Percentiles rank a stretch among this genome's conserved stretches.
phyloP scores from a whole-genome alignment of 2,329 filamentous ascomycete genomes.

The Bipolaris sorokiniana region DNA sequence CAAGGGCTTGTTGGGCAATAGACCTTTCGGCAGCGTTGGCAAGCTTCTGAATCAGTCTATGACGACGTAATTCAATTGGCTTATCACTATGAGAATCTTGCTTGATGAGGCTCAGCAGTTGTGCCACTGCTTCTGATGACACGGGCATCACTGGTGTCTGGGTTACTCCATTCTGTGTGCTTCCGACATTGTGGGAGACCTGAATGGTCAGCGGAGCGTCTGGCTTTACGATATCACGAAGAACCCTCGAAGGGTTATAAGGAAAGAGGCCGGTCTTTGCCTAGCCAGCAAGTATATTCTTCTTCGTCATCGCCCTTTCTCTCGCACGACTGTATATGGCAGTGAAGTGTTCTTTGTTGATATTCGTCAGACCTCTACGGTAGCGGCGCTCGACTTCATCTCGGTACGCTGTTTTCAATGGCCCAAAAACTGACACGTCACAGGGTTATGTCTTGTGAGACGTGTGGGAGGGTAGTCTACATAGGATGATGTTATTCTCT shows the following conservation, averaged over 20 bases:
- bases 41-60: slow-evolving; percentile 22
- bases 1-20: slow-evolving; percentile 29
- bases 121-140: slow-evolving; percentile 22
- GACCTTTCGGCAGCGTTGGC: slow-evolving; percentile 31
- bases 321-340: slow-evolving; percentile 10
- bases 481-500: slow-evolving; percentile 38
- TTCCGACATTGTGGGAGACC: slow-evolving; percentile 20
- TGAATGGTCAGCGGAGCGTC: slow-evolving; percentile 13
- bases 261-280: slow-evolving; percentile 30
- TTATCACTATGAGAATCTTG: slow-evolving; percentile 15
- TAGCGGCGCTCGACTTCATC: slow-evolving; percentile 4
- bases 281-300: slow-evolving; percentile 39
- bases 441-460: neutral
- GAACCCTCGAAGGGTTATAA: slow-evolving; percentile 31
- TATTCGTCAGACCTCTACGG: neutral
- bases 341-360: slow-evolving; percentile 9
- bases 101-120: slow-evolving; percentile 25
- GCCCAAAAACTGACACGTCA: slow-evolving; percentile 1
- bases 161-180: slow-evolving; percentile 20
- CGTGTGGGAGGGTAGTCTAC: neutral
- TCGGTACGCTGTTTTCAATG: slow-evolving; percentile 3
- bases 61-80: slow-evolving; percentile 13
- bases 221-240: slow-evolving; percentile 30
- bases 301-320: slow-evolving; percentile 25
- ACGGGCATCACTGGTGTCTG: slow-evolving; percentile 25